These are phyloP conservation scores for Colletotrichum lupini DNA, from an alignment of 2,329 filamentous ascomycete genomes.

Conservation along the genomic window DNA sequence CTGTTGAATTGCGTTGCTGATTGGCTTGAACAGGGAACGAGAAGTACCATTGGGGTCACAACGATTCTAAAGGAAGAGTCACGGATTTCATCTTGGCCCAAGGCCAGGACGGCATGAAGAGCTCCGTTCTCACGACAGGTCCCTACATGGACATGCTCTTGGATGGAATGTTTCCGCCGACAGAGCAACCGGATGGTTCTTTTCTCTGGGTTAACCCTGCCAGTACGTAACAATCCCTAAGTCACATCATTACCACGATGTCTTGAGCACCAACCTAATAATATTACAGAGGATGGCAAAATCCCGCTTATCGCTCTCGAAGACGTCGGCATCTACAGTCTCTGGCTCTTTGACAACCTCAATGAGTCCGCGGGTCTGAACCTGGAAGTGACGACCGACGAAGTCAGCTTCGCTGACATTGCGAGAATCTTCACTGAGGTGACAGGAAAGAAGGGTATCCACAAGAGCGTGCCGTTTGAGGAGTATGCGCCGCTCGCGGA, in stretches of 20 bases:
- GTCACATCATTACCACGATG: neutral
- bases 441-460: conserved; percentile 10
- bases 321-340: conserved; percentile 40
- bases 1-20: neutral
- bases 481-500: conserved; percentile 10
- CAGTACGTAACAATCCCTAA: neutral
- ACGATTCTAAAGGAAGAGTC: conserved; percentile 39
- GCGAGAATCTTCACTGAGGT: conserved; percentile 20
- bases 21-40: neutral
- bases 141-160: conserved; percentile 40
- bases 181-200: conserved; percentile 31
- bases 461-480: neutral
- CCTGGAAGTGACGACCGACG: conserved; percentile 39
- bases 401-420: conserved; percentile 36
- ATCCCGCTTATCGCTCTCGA: conserved; percentile 39
- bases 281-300: neutral
- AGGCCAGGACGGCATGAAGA: conserved; percentile 36
- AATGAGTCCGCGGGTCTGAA: conserved; percentile 38
- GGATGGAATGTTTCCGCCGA: conserved; percentile 17
- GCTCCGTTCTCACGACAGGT: conserved; percentile 36
- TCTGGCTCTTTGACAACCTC: conserved; percentile 42
- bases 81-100: conserved; percentile 36
- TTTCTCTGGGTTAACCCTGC: neutral
- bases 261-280: neutral
- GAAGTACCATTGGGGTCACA: conserved; percentile 35